Evolutionary conservation across 768 basidiomycete species (phyloP), one percentile per base, ranked within the genome.

Genomic region (Tricholoma terreum): DNA sequence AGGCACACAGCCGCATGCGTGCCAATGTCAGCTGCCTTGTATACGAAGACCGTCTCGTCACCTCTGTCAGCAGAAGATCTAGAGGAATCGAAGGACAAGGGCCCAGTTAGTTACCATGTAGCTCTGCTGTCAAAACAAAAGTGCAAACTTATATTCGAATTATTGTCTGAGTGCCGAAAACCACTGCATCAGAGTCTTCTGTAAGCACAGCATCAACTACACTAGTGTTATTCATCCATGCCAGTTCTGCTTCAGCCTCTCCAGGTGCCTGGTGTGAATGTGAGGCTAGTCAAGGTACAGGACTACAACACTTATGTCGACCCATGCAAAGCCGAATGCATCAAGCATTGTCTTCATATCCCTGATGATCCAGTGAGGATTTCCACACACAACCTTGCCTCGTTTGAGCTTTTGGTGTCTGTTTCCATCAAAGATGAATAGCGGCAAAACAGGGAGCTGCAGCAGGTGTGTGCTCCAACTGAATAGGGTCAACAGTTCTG

Each of bases 211-310:
- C 59, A 50, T 56, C 51, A 17, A 58, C n/a, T 8, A 52, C 8
- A 1, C 31, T 2, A 1, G 15, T 36, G 12, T 31, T 45, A 4
- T 42, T 34, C 49, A 59, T 51, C 58, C 58, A 59, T 35, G 58
- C 58, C 3, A 59, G 58, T 40, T 59, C 53, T 21, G 53, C 58
- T n/a, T 54, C 58, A 33, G 58, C 58, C 22, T 59, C 54, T 10
- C 54, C 58, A 49, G 55, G 51, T 11, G 59, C 59, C 59, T 60
- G 27, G 10, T 38, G 3, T 22, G 0, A 30, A 1, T 50, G 17
- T 30, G 2, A 43, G 14, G 5, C n/a, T n/a, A n/a, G n/a, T n/a
- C n/a, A n/a, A n/a, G n/a, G 30, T 27, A 2, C 8, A 21, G 5
- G 24, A 19, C 4, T 19, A 3, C 19, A 31, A 36, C 1, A 19